Evolutionary conservation across 2,329 filamentous ascomycete species (phyloP).

Genomic region (Colletotrichum graminicola): DNA sequence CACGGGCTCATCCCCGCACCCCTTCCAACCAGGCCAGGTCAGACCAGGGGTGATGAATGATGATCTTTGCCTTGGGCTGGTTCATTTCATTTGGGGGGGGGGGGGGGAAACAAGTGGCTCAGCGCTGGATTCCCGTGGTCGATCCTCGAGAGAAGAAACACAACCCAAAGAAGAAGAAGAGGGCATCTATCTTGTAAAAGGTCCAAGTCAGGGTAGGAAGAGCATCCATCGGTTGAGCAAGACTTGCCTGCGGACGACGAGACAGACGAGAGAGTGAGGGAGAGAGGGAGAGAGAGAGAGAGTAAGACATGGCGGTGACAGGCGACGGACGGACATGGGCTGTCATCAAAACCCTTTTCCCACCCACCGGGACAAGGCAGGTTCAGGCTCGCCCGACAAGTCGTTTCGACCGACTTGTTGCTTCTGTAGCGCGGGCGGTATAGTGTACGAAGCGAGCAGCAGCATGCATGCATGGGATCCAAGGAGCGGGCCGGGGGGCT

Average conservation of each 20-base stretch:
- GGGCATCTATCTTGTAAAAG: neutral
- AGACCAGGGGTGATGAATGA: neutral
- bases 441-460: neutral
- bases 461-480: neutral
- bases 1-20: constrained; percentile 9
- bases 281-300: neutral
- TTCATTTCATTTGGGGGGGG: neutral
- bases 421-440: constrained; percentile 16
- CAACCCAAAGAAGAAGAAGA: neutral
- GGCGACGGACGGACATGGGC: constrained; percentile 4
- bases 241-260: neutral
- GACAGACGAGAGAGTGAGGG: no score
- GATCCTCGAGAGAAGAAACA: constrained; percentile 6
- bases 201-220: neutral
- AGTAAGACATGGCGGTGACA: constrained; percentile 30
- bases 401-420: constrained; percentile 24
- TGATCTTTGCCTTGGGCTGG: constrained; percentile 33
- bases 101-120: constrained; percentile 9
- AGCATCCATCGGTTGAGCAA: neutral
- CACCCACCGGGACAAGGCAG: constrained; percentile 11
- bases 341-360: constrained; percentile 33
- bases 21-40: neutral
- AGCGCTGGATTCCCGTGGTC: neutral
- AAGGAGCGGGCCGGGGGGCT: constrained; percentile 8
- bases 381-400: constrained; percentile 13